Percentiles rank a stretch among this genome's conserved stretches.
Evolutionary conservation across 2,329 filamentous ascomycete genomes (phyloP).

Genomic region (Erysiphe pulchra): DNA sequence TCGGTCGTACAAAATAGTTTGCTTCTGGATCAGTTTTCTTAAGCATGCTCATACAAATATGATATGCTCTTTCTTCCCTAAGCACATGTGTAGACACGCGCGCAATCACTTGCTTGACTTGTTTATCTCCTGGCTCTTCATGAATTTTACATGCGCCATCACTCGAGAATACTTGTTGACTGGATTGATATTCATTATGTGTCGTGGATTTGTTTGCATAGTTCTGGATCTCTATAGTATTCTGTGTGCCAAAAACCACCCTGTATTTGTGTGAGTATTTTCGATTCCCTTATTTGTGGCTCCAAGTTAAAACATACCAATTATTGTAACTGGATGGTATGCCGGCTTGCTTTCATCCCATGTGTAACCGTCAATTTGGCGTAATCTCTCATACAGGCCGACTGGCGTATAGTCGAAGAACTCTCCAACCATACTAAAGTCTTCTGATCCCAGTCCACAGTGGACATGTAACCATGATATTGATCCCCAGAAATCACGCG

Average conservation of each 20-base stretch:
- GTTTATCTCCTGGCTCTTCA: background rate
- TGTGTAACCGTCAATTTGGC: constrained; percentile 46
- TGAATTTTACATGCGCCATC: constrained; percentile 1
- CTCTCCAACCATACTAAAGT: constrained; percentile 5
- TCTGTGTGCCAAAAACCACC: constrained; percentile 35
- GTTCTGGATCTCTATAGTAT: constrained; percentile 10
- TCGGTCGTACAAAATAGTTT: constrained; percentile 51
- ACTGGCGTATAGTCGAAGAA: constrained; percentile 18
- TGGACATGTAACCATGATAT: background rate
- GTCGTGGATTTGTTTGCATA: background rate
- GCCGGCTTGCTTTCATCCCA: constrained; percentile 44
- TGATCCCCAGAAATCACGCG: too few relatives aligned
- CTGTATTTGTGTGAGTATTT: constrained; percentile 13
- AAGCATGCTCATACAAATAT: constrained; percentile 50
- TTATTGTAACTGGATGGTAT: constrained; percentile 58
- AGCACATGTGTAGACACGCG: constrained; percentile 61
- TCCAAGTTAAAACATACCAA: constrained; percentile 28
- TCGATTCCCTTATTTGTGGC: background rate
- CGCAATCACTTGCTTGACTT: constrained; percentile 33
- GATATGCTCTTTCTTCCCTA: constrained; percentile 65
- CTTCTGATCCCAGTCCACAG: background rate
- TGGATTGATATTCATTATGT: background rate
- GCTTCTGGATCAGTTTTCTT: constrained; percentile 44
- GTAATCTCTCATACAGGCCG: constrained; percentile 43
- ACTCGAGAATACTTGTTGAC: constrained; percentile 2